phyloP scores from a whole-genome alignment of 2,329 filamentous ascomycete species.

The Aspergillus pseudoviridinutans region DNA sequence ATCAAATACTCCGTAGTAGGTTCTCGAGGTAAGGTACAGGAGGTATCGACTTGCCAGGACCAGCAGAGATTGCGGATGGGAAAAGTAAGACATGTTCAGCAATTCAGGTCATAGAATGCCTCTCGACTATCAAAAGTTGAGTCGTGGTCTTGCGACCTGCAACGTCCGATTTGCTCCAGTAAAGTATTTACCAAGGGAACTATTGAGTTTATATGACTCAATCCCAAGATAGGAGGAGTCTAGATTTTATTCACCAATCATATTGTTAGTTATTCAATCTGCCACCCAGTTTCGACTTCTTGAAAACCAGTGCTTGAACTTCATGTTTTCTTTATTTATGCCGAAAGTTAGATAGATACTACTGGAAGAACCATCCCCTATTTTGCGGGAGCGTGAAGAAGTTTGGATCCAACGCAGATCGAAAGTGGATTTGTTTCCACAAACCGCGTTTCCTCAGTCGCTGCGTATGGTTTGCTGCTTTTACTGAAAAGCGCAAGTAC shows the following conservation, averaged over 20 bases:
- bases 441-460: background rate
- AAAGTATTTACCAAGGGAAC: background rate
- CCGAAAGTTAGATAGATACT: background rate
- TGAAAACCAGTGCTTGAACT: background rate
- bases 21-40: background rate
- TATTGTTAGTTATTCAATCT: background rate
- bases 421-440: background rate
- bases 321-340: background rate
- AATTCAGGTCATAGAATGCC: background rate
- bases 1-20: too few relatives aligned
- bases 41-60: background rate
- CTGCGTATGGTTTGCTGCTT: background rate
- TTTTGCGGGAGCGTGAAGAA: background rate
- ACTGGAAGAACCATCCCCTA: background rate
- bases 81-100: background rate
- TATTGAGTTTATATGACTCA: too few relatives aligned
- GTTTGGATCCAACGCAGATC: background rate
- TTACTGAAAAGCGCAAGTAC: background rate
- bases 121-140: background rate
- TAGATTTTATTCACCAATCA: too few relatives aligned
- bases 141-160: background rate
- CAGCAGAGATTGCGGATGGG: background rate
- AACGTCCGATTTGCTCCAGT: background rate
- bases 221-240: too few relatives aligned
- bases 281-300: background rate